Evolutionary conservation across 257 asterid species (phyloP).

Genomic region (Solanum ossicruentum): DNA sequence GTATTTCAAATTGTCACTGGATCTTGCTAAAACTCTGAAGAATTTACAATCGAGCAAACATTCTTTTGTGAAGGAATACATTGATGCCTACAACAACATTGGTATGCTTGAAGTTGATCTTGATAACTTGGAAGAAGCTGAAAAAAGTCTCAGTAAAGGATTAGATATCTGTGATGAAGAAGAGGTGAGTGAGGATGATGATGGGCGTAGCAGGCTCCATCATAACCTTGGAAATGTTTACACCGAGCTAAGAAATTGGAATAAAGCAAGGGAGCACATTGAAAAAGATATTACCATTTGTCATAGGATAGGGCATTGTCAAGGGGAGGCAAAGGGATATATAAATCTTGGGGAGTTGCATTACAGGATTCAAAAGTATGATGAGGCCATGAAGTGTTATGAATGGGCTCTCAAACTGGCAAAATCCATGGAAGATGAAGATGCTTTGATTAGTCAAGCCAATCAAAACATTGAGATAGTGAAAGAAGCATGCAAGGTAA

Average conservation of each 20-base stretch:
- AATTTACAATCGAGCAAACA: conserved; percentile 19
- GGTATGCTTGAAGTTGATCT: conserved; percentile 93
- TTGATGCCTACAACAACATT: conserved; percentile 88
- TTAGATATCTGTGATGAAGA: conserved; percentile 78
- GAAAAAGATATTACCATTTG: conserved; percentile 66
- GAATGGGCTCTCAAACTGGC: conserved; percentile 70
- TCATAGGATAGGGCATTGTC: conserved; percentile 54
- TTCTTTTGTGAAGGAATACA: conserved; percentile 56
- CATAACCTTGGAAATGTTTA: conserved; percentile 89
- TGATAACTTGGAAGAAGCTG: conserved; percentile 66
- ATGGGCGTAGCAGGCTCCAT: conserved; percentile 86
- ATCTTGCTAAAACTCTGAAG: conserved; percentile 49
- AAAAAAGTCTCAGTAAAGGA: conserved; percentile 50
- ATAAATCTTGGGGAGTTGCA: conserved; percentile 77
- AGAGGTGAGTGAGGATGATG: conserved; percentile 64
- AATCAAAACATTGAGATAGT: conserved; percentile 50
- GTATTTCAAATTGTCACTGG: conserved; percentile 62
- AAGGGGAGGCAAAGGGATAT: conserved; percentile 96
- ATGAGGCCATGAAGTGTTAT: conserved; percentile 65
- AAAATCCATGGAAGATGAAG: conserved; percentile 82
- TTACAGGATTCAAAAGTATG: conserved; percentile 55
- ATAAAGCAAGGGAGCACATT: conserved; percentile 53
- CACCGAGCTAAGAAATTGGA: conserved; percentile 71
- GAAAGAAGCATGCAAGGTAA: conserved; percentile 46
- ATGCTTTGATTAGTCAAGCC: conserved; percentile 46